Evolutionary conservation across 1,284 basidiomycete genomes (phyloP).

Genomic region (Cryptococcus maquisensis): DNA sequence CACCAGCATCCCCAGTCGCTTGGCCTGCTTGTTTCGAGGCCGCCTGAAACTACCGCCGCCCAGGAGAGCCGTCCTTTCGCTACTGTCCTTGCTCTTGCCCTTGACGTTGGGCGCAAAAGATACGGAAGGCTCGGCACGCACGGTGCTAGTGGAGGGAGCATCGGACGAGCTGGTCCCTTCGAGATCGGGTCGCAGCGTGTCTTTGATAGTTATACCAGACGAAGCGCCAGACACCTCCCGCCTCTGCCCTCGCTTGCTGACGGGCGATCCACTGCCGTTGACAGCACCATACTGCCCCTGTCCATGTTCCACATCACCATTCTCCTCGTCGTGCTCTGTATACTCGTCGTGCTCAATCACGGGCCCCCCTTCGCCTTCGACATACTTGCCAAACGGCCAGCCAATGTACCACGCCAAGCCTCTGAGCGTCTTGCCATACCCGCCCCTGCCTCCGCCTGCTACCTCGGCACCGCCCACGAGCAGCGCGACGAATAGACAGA

Average conservation of each 20-base stretch:
- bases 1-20: conserved; percentile 54
- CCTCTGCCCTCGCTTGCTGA: background rate
- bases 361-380: conserved; percentile 70
- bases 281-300: conserved; percentile 5
- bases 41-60: conserved; percentile 24
- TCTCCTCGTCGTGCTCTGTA: conserved; percentile 26
- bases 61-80: conserved; percentile 35
- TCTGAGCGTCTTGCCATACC: conserved; percentile 81
- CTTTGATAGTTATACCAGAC: conserved; percentile 11
- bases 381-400: conserved; percentile 99
- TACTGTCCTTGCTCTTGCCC: background rate
- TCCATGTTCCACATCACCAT: conserved; percentile 45
- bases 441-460: conserved; percentile 64
- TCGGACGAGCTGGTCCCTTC: conserved; percentile 1
- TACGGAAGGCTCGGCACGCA: conserved; percentile 24
- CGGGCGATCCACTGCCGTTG: conserved; percentile 6
- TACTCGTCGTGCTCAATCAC: conserved; percentile 17
- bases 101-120: conserved; percentile 31
- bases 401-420: conserved; percentile 93
- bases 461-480: conserved; percentile 61
- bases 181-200: conserved; percentile 20
- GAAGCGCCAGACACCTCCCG: conserved; percentile 27
- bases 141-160: conserved; percentile 19
- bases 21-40: conserved; percentile 40
- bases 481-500: conserved; percentile 67